phyloP scores from a whole-genome alignment of 768 basidiomycete genomes.

The Boletellus sp. region DNA sequence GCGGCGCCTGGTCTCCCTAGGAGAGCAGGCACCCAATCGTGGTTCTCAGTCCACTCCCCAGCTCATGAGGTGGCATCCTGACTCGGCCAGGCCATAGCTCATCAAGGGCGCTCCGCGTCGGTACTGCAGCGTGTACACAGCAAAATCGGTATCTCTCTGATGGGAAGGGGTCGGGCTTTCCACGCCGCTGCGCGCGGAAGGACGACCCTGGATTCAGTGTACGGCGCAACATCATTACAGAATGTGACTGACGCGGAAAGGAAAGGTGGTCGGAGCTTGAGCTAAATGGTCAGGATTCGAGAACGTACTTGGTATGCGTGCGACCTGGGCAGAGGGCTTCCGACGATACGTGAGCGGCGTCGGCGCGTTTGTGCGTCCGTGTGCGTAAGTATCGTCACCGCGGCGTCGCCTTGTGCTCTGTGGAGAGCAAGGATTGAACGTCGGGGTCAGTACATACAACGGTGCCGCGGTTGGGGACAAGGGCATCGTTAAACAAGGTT shows the following conservation, averaged over 20 bases:
- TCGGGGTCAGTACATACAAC: constrained; percentile 16
- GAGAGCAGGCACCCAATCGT: too few species aligned
- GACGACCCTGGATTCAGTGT: constrained; percentile 24
- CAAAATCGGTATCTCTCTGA: constrained; percentile 14
- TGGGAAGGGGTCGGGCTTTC: constrained; percentile 16
- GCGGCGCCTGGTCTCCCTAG: too few species aligned
- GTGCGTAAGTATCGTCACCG: not conserved
- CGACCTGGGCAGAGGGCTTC: constrained; percentile 29
- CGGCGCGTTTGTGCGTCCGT: constrained; percentile 6
- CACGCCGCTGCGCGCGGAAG: constrained; percentile 16
- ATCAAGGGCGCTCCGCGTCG: too few species aligned
- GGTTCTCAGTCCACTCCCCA: too few species aligned
- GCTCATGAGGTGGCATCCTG: too few species aligned
- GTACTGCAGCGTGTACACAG: not conserved
- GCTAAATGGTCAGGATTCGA: constrained; percentile 10
- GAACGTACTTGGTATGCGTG: too few species aligned
- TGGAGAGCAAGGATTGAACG: not conserved
- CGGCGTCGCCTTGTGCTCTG: not conserved
- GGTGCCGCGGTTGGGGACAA: constrained; percentile 16
- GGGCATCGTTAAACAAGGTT: constrained; percentile 5
- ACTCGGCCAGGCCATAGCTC: too few species aligned
- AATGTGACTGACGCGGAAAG: constrained; percentile 5
- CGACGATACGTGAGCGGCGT: constrained; percentile 3
- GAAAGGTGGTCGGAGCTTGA: constrained; percentile 17
- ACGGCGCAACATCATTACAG: constrained; percentile 8